These are phyloP conservation scores for Stephania japonica DNA, from an alignment of 164 flowering plant genomes.

Conservation along the genomic window DNA sequence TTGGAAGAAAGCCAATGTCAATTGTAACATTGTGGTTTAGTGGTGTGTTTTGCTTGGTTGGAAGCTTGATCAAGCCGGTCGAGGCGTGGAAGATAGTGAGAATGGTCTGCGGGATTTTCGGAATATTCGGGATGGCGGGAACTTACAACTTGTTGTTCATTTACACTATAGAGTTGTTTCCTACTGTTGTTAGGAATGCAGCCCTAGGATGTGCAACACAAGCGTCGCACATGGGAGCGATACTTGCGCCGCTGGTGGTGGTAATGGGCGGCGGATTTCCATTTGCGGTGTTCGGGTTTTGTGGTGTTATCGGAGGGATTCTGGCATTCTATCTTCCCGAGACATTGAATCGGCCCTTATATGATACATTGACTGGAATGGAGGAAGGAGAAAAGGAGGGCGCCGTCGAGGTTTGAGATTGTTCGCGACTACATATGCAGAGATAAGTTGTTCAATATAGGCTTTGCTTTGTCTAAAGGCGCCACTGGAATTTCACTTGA, in stretches of 20 bases:
- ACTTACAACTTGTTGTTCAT: slow-evolving; percentile 77
- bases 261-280: slow-evolving; percentile 67
- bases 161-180: slow-evolving; percentile 80
- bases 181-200: slow-evolving; percentile 88
- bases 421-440: neutral
- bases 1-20: slow-evolving; percentile 67
- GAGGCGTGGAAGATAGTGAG: slow-evolving; percentile 44
- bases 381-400: slow-evolving; percentile 40
- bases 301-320: slow-evolving; percentile 58
- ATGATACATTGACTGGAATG: slow-evolving; percentile 79
- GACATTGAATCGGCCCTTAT: slow-evolving; percentile 67
- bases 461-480: neutral
- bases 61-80: slow-evolving; percentile 26
- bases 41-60: slow-evolving; percentile 58
- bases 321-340: slow-evolving; percentile 73
- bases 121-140: slow-evolving; percentile 89
- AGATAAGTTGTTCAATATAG: too few relatives aligned
- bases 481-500: neutral
- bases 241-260: slow-evolving; percentile 84
- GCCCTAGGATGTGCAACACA: slow-evolving; percentile 83
- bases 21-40: slow-evolving; percentile 75
- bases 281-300: slow-evolving; percentile 55
- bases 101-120: slow-evolving; percentile 68
- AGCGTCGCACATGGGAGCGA: slow-evolving; percentile 88
- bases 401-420: neutral